Evolutionary conservation across 345 rosid species (phyloP).

Genomic region (Gossypium arboreum): DNA sequence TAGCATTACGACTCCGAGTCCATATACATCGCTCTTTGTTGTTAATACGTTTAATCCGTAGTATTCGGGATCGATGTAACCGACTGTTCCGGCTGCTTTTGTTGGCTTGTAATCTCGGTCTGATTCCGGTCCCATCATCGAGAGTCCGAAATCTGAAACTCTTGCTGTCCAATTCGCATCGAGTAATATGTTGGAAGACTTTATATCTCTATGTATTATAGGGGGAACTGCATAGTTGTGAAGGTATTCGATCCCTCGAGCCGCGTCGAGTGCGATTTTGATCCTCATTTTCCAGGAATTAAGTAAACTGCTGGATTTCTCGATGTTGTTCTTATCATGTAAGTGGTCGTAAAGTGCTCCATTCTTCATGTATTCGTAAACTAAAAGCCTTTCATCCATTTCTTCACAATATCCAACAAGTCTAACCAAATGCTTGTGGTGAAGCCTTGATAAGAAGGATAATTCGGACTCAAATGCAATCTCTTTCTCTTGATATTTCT

Average conservation of each 20-base stretch:
- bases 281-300: slow-evolving; percentile 91
- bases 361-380: slow-evolving; percentile 86
- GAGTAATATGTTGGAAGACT: slow-evolving; percentile 77
- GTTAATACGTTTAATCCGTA: slow-evolving; percentile 72
- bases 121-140: slow-evolving; percentile 57
- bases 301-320: slow-evolving; percentile 51
- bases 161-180: slow-evolving; percentile 72
- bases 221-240: slow-evolving; percentile 85
- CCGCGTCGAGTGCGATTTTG: slow-evolving; percentile 74
- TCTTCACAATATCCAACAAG: slow-evolving; percentile 93
- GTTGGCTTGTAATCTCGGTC: slow-evolving; percentile 42
- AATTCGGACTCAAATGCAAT: slow-evolving; percentile 91
- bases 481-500: slow-evolving; percentile 89
- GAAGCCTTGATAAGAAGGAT: slow-evolving; percentile 77
- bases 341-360: slow-evolving; percentile 85
- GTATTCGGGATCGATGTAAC: slow-evolving; percentile 90
- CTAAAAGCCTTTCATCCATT: slow-evolving; percentile 70
- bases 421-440: slow-evolving; percentile 86
- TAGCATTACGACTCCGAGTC: slow-evolving; percentile 76
- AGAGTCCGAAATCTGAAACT: slow-evolving; percentile 88
- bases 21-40: slow-evolving; percentile 84
- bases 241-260: slow-evolving; percentile 85
- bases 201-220: slow-evolving; percentile 81
- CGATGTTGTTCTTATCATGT: slow-evolving; percentile 55
- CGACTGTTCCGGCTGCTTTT: slow-evolving; percentile 85